A percentile compares a stretch with the other conserved stretches of the same genome.
Evolutionary conservation across 768 basidiomycete genomes (phyloP).

Genomic region (Cyathus striatus): DNA sequence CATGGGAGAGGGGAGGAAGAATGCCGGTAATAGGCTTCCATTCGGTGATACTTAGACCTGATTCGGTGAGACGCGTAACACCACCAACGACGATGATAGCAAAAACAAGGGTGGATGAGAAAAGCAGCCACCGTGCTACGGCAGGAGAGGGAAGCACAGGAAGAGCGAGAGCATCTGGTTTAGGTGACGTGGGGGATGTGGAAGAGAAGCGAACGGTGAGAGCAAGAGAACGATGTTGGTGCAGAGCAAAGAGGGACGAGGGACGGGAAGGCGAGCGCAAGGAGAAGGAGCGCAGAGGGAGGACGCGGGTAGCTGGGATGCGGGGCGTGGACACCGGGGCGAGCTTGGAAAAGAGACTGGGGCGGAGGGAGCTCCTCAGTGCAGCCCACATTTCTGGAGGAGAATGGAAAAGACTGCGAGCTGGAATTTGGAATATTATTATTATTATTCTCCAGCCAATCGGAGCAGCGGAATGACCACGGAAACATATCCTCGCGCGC

Average conservation of each 20-base stretch:
- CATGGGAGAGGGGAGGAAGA: constrained; percentile 71
- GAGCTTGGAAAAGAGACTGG: too few relatives aligned
- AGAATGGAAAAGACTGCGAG: too few relatives aligned
- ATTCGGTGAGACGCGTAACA: constrained; percentile 94
- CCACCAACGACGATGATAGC: constrained; percentile 94
- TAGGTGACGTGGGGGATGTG: constrained; percentile 1
- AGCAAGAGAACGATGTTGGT: background rate
- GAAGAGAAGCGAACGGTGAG: background rate
- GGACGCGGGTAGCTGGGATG: too few relatives aligned
- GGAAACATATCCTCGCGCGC: background rate
- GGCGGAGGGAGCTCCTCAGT: too few relatives aligned
- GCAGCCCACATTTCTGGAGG: too few relatives aligned
- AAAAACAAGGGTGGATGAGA: constrained; percentile 82
- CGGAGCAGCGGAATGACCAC: background rate
- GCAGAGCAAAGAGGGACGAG: background rate
- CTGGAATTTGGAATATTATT: too few relatives aligned
- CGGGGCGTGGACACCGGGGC: too few relatives aligned
- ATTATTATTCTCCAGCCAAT: constrained; percentile 8
- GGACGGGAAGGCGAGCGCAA: too few relatives aligned
- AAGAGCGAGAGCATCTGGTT: constrained; percentile 15
- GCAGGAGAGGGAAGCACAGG: constrained; percentile 61
- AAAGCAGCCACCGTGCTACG: constrained; percentile 82
- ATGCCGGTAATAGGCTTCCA: constrained; percentile 92
- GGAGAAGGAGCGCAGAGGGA: too few relatives aligned
- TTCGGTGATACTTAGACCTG: constrained; percentile 96